phyloP scores from a whole-genome alignment of 495 filamentous ascomycete genomes.

The Neurospora sublineolata region DNA sequence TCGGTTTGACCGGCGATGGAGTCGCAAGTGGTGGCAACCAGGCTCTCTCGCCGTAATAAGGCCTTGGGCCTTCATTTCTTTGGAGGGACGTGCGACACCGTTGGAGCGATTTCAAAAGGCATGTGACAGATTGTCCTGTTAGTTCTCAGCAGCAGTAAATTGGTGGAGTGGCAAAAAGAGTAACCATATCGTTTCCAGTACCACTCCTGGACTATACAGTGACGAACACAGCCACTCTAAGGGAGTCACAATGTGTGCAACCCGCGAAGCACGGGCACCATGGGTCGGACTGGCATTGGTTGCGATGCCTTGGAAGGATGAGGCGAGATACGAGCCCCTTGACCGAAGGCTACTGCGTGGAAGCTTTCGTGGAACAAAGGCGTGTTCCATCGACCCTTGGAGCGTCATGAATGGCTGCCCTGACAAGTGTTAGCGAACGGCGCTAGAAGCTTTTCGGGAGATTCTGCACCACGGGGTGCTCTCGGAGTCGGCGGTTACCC shows the following conservation, averaged over 20 bases:
- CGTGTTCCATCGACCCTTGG: neutral
- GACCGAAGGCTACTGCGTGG: neutral
- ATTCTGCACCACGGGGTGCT: conserved; percentile 1
- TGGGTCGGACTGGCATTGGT: neutral
- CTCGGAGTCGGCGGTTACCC: neutral
- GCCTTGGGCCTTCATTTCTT: neutral
- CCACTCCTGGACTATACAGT: neutral
- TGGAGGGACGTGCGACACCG: neutral
- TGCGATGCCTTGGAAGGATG: neutral
- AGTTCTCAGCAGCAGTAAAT: neutral
- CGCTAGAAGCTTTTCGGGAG: conserved; percentile 14
- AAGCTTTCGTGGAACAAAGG: neutral
- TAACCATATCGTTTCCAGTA: neutral
- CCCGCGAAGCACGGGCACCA: neutral
- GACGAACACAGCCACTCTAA: neutral
- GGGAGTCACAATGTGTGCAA: neutral
- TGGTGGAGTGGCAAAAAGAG: neutral
- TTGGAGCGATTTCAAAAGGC: neutral
- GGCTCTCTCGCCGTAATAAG: neutral
- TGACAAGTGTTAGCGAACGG: conserved; percentile 1
- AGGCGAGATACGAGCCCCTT: neutral
- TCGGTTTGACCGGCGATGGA: neutral
- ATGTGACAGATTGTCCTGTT: neutral
- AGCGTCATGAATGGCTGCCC: neutral
- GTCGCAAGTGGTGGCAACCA: neutral